These are phyloP conservation scores for Cadophora luteo-olivacea DNA, from an alignment of 2,329 filamentous ascomycete species.

Conservation along the genomic window DNA sequence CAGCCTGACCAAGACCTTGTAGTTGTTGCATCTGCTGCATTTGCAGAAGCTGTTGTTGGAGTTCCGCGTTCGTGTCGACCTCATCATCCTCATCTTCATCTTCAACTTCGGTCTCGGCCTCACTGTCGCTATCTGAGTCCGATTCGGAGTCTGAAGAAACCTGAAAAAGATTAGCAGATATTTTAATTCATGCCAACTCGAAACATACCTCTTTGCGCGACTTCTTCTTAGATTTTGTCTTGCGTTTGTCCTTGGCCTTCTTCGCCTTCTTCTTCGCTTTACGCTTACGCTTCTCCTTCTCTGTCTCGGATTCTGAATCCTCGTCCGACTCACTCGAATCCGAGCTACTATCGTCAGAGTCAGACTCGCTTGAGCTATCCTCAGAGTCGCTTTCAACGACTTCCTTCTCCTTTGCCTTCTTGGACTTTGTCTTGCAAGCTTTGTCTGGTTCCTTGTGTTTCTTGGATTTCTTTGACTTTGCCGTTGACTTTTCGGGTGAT, in stretches of 20 bases:
- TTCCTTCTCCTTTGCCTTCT: conserved; percentile 36
- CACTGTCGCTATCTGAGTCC: conserved; percentile 43
- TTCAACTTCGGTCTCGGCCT: conserved; percentile 29
- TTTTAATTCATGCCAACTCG: not conserved
- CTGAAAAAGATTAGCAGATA: conserved; percentile 31
- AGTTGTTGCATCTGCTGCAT: conserved; percentile 39
- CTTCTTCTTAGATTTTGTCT: conserved; percentile 50
- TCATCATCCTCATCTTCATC: conserved; percentile 32
- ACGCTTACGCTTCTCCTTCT: conserved; percentile 45
- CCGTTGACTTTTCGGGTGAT: conserved; percentile 28
- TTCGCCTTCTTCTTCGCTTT: conserved; percentile 47
- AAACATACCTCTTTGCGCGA: conserved; percentile 44
- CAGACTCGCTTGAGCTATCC: conserved; percentile 32
- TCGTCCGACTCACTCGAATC: conserved; percentile 34
- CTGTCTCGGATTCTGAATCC: conserved; percentile 42
- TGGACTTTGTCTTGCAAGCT: conserved; percentile 34
- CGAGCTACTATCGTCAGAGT: conserved; percentile 30
- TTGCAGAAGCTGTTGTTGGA: conserved; percentile 39
- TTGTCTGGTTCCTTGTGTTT: conserved; percentile 36
- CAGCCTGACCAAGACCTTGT: conserved; percentile 29
- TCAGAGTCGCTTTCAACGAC: conserved; percentile 33
- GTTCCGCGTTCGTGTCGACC: conserved; percentile 27
- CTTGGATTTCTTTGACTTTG: conserved; percentile 37
- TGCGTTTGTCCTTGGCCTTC: conserved; percentile 42
- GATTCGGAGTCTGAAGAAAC: conserved; percentile 43